Base-by-base conservation (phyloP, 2,329 filamentous ascomycete species). In the Fusarium verrucosum region DNA sequence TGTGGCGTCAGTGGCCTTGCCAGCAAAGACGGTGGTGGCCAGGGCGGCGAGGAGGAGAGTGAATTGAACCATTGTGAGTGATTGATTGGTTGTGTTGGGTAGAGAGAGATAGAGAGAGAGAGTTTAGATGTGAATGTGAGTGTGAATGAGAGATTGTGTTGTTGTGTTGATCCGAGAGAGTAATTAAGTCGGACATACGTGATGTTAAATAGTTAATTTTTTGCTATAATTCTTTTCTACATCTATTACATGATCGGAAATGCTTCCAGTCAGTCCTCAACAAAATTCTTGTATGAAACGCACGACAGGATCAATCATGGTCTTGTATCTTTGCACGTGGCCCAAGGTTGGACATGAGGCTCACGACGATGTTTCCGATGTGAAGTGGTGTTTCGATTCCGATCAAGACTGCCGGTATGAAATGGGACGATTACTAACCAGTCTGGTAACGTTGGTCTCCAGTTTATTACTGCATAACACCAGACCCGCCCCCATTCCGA, bases 41-140 rank as follows among this genome's bases (percentile, higher is more conserved):
- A 63, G 3, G 2, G 54, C 10, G 25, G 58, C 40, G 9, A 64
- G 10, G 6, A 63, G 7, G n/a, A 64, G 11, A 19, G 50, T n/a
- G 11, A 58, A 5, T 3, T 33, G 54, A 41, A 33, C 44, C 61
- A 64, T 64, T 35, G 11, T 20, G 14, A 4, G 2, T 11, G 20
- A n/a, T 1, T n/a, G n/a, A n/a, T 8, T 26, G 14, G 30, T 41
- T 4, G 16, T 13, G 7, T 17, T 42, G 35, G 23, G 9, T 10
- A n/a, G 36, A n/a, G 2, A 26, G 11, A n/a, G n/a, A n/a, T n/a
- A n/a, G n/a, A n/a, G n/a, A n/a, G n/a, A n/a, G 28, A 16, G 26
- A 4, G 26, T 14, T 30, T 10, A 30, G 13, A 11, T 7, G 20
- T 23, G 38, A 36, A 10, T 22, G 13, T 28, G 17, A 33, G n/a